These are phyloP conservation scores for Penicillium sp. DNA, from an alignment of 2,329 filamentous ascomycete species.

Conservation along the genomic window DNA sequence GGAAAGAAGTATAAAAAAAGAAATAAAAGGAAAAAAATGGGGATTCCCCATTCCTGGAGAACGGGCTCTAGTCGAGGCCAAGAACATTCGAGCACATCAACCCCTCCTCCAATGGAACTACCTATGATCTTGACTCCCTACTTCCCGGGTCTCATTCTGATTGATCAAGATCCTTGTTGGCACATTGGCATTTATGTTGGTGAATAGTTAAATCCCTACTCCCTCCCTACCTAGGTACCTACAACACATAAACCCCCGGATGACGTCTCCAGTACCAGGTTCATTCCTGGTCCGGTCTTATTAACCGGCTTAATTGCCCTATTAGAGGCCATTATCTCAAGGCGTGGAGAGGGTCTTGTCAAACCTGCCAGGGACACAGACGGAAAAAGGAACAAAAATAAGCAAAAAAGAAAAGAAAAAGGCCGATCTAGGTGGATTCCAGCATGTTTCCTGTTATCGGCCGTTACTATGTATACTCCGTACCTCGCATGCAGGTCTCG, in stretches of 20 bases:
- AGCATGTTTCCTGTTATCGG: conserved; percentile 12
- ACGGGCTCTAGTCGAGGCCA: conserved; percentile 17
- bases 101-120: conserved; percentile 1
- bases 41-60: conserved; percentile 5
- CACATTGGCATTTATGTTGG: background rate
- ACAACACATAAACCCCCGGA: background rate
- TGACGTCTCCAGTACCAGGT: conserved; percentile 12
- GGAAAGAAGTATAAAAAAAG: background rate
- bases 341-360: background rate
- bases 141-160: conserved; percentile 2
- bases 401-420: conserved; percentile 8
- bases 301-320: conserved; percentile 2
- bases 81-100: conserved; percentile 16
- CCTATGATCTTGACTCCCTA: conserved; percentile 3
- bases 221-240: no score
- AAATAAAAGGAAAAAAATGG: background rate
- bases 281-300: conserved; percentile 5
- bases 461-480: conserved; percentile 1
- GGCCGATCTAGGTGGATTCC: conserved; percentile 7
- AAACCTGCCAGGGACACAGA: conserved; percentile 18
- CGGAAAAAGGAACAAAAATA: conserved; percentile 3
- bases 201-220: background rate
- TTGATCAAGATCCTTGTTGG: conserved; percentile 3
- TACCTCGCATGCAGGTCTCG: conserved; percentile 11
- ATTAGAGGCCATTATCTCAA: conserved; percentile 1